A percentile compares a stretch with the other conserved stretches of the same genome.
Conservation (phyloP, 1,284 basidiomycete genomes). For the Calocybe gambosa region DNA sequence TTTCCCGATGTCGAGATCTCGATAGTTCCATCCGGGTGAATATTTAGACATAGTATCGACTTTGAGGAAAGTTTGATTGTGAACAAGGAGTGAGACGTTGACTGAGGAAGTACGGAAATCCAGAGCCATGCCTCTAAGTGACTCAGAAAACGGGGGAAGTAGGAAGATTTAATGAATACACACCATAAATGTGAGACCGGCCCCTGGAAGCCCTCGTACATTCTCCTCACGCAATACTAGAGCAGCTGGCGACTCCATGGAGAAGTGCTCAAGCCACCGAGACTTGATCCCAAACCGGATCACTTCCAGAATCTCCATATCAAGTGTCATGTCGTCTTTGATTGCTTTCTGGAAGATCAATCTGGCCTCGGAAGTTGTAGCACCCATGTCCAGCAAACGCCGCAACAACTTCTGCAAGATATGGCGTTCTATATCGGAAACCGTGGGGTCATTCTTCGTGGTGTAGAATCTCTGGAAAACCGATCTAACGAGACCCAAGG, state of each 20-base stretch:
- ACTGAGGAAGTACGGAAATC: slow-evolving; percentile 50
- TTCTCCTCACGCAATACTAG: slow-evolving; percentile 39
- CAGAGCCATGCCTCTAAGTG: slow-evolving; percentile 57
- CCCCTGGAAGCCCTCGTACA: slow-evolving; percentile 43
- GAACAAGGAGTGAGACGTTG: slow-evolving; percentile 39
- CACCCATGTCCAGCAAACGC: slow-evolving; percentile 64
- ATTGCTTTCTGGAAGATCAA: slow-evolving; percentile 56
- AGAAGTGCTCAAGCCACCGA: slow-evolving; percentile 70
- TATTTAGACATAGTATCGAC: slow-evolving; percentile 36
- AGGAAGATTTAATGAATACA: slow-evolving; percentile 13
- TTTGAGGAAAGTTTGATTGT: slow-evolving; percentile 32
- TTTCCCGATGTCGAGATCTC: slow-evolving; percentile 41
- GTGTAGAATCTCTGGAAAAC: slow-evolving; percentile 43
- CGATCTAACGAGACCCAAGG: slow-evolving; percentile 44
- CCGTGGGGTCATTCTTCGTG: slow-evolving; percentile 20
- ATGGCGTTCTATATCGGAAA: slow-evolving; percentile 43
- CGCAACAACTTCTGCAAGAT: slow-evolving; percentile 56
- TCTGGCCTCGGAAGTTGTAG: slow-evolving; percentile 53
- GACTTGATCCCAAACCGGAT: slow-evolving; percentile 63
- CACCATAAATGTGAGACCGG: slow-evolving; percentile 70
- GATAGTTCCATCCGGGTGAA: slow-evolving; percentile 53
- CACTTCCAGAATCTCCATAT: slow-evolving; percentile 61
- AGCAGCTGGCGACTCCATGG: slow-evolving; percentile 49
- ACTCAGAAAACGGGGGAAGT: neutral
- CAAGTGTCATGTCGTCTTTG: slow-evolving; percentile 38